These are phyloP conservation scores for Aegilops longissima DNA, from an alignment of 176 grass and related monocot genomes.

Conservation along the genomic window DNA sequence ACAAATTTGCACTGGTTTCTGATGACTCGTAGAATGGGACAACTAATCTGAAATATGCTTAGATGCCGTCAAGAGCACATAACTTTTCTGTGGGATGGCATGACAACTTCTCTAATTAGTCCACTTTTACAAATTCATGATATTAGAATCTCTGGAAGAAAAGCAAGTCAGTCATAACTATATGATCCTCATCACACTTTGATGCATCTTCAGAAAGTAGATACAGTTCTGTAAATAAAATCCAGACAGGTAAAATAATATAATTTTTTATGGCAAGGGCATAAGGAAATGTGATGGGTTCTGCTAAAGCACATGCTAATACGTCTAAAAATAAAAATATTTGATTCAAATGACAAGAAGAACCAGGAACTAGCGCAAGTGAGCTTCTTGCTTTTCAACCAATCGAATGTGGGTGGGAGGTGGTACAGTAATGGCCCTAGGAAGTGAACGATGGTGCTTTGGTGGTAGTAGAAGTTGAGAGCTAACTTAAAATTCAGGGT, in stretches of 20 bases:
- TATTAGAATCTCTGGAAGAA: neutral
- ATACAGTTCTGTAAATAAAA: conserved; percentile 11
- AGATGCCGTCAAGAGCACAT: conserved; percentile 6
- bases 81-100: neutral
- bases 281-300: neutral
- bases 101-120: neutral
- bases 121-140: neutral
- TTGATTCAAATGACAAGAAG: neutral
- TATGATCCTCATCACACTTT: neutral
- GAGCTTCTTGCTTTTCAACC: neutral
- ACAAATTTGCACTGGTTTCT: neutral
- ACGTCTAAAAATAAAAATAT: neutral
- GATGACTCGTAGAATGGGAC: neutral
- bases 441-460: neutral
- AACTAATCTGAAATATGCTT: neutral
- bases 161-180: neutral
- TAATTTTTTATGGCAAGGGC: neutral
- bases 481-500: neutral
- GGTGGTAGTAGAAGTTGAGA: neutral
- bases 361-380: neutral
- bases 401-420: neutral
- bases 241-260: neutral
- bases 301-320: neutral
- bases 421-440: neutral
- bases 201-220: neutral